Evolutionary conservation across 1,284 basidiomycete genomes (phyloP), one percentile per base, ranked within the genome.

Genomic region (Quambalaria eucalypti): DNA sequence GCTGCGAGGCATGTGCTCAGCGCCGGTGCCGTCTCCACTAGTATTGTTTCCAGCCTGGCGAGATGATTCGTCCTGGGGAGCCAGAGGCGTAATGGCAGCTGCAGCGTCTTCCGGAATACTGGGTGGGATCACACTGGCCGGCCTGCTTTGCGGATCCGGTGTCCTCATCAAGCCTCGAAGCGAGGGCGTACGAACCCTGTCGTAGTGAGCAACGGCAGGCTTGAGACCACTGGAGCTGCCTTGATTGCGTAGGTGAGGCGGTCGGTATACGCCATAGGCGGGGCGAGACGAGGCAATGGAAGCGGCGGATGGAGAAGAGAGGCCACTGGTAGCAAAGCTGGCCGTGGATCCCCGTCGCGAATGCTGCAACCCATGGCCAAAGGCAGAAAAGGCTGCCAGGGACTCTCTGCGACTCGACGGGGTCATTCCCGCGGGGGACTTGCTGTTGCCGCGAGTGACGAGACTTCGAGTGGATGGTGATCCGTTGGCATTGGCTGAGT

Each of bases 181-280:
- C 36, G 61, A 68, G 0, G 67, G 66, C 12, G 67, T 68, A 14
- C 67, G 44, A 12, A 69, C 61, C 28, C 67, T 57, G 51, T 69
- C 67, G 50, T 69, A 69, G 42, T 69, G 67, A 1, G 67, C 65
- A 2, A 69, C 60, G 50, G 56, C 59, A 2, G 67, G 58, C 42
- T 60, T 57, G 28, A 69, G 61, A 5, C 56, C 62, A 2, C 62
- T 62, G 2, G 60, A 48, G 50, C 59, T 62, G 23, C 57, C 61
- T 3, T 61, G 54, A 19, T 63, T 65, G 28, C 67, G 50, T 26
- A 69, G 52, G 28, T 69, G 67, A 12, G 67, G 67, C 10, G 67
- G 67, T 16, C 67, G 55, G 39, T 69, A 69, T 2, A 68, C 59
- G 19, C 36, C 36, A 21, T 46, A 46, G 42, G 25, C 42, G 36